Evolutionary conservation across 2,329 filamentous ascomycete species (phyloP).

Genomic region (Fusarium sp.): DNA sequence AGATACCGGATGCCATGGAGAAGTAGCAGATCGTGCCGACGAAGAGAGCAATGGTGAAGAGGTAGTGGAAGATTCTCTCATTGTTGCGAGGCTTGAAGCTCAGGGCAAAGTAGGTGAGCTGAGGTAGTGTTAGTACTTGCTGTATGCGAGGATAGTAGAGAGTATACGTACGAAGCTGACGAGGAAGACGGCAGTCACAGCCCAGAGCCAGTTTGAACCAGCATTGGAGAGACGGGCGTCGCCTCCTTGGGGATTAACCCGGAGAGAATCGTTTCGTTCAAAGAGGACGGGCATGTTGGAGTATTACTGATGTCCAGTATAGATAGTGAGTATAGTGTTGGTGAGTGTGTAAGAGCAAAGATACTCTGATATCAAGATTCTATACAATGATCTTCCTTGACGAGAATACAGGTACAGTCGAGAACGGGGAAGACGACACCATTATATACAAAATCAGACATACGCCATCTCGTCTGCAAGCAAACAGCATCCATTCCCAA

Average conservation of each 20-base stretch:
- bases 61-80: conserved; percentile 68
- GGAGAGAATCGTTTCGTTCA: conserved; percentile 60
- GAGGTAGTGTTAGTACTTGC: conserved; percentile 24
- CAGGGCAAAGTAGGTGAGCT: conserved; percentile 57
- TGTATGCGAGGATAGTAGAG: background rate
- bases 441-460: conserved; percentile 18
- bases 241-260: conserved; percentile 59
- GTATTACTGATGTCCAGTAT: background rate
- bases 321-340: background rate
- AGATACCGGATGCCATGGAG: conserved; percentile 64
- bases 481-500: conserved; percentile 1
- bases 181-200: conserved; percentile 62
- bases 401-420: background rate
- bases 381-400: background rate
- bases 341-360: background rate
- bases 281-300: conserved; percentile 50
- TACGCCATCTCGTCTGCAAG: background rate
- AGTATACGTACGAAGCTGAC: conserved; percentile 57
- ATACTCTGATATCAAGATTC: background rate
- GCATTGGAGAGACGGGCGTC: conserved; percentile 56
- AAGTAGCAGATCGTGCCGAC: conserved; percentile 64
- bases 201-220: conserved; percentile 68
- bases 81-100: conserved; percentile 58
- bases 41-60: conserved; percentile 63
- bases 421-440: background rate